These are phyloP conservation scores for Botrytis hyacinthi DNA, from an alignment of 2,329 filamentous ascomycete genomes.

Conservation along the genomic window DNA sequence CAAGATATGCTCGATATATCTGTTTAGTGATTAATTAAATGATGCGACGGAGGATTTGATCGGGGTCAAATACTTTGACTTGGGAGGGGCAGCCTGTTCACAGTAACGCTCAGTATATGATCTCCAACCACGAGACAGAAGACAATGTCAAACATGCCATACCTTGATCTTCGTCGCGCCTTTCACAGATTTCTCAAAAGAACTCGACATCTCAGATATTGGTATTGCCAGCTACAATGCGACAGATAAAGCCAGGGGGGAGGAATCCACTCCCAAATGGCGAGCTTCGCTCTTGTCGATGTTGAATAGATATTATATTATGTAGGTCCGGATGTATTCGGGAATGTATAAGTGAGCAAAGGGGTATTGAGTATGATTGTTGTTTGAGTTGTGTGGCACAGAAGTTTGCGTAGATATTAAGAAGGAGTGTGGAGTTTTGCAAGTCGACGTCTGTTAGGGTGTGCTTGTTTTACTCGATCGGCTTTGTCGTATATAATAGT, in stretches of 20 bases:
- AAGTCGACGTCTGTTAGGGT: background rate
- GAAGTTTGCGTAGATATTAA: background rate
- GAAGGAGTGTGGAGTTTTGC: background rate
- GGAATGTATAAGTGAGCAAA: constrained; percentile 4
- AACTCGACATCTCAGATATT: constrained; percentile 64
- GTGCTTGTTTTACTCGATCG: constrained; percentile 1
- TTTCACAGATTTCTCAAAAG: constrained; percentile 99
- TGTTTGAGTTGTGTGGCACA: background rate
- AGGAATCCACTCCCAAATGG: constrained; percentile 19
- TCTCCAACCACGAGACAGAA: constrained; percentile 4
- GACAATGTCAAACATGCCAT: constrained; percentile 30
- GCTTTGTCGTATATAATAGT: background rate
- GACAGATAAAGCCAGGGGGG: constrained; percentile 18
- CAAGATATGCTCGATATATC: constrained; percentile 85
- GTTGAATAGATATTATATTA: constrained; percentile 3
- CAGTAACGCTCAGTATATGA: constrained; percentile 23
- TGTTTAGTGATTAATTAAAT: constrained; percentile 29
- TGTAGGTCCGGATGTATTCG: constrained; percentile 4
- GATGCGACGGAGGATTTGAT: background rate
- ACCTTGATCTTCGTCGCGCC: constrained; percentile 98
- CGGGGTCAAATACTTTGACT: constrained; percentile 74
- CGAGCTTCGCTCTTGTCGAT: constrained; percentile 11
- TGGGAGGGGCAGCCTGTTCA: constrained; percentile 81
- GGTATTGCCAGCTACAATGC: constrained; percentile 17
- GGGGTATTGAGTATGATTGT: constrained; percentile 1